A percentile compares a stretch with the other conserved stretches of the same genome.
phyloP scores from a whole-genome alignment of 2,329 filamentous ascomycete species.

The Fusarium newnesense region DNA sequence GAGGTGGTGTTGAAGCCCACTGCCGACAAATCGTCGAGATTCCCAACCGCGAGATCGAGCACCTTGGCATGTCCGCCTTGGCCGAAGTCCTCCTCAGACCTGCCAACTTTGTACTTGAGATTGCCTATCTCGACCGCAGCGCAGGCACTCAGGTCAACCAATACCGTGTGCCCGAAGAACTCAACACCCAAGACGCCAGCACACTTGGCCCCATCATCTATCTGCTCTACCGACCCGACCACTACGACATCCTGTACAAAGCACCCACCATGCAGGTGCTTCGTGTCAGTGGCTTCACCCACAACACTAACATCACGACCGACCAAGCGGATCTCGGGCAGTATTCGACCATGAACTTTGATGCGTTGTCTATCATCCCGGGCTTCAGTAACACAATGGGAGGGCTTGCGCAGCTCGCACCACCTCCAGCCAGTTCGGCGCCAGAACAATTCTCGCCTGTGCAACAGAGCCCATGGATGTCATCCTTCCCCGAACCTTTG shows the following conservation, averaged over 20 bases:
- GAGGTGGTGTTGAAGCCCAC: slow-evolving; percentile 72
- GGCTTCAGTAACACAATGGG: slow-evolving; percentile 49
- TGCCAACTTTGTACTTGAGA: slow-evolving; percentile 81
- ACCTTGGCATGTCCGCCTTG: slow-evolving; percentile 83
- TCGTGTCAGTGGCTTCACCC: slow-evolving; percentile 59
- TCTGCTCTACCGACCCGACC: slow-evolving; percentile 76
- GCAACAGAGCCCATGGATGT: slow-evolving; percentile 52
- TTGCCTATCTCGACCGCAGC: slow-evolving; percentile 91
- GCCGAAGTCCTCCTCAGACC: slow-evolving; percentile 83
- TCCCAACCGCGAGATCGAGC: slow-evolving; percentile 85
- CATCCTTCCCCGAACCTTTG: slow-evolving; percentile 45
- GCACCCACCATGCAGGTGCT: slow-evolving; percentile 62
- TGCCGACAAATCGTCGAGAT: slow-evolving; percentile 78
- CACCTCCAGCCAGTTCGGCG: slow-evolving; percentile 45
- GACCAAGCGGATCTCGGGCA: slow-evolving; percentile 52
- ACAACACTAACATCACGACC: slow-evolving; percentile 57
- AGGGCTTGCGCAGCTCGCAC: slow-evolving; percentile 49
- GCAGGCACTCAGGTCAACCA: slow-evolving; percentile 79
- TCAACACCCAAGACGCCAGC: slow-evolving; percentile 56
- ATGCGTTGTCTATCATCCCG: slow-evolving; percentile 59
- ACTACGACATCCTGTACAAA: slow-evolving; percentile 94
- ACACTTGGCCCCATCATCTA: slow-evolving; percentile 64
- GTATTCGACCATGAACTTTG: slow-evolving; percentile 57
- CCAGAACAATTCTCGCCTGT: slow-evolving; percentile 48
- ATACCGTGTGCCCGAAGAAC: slow-evolving; percentile 70